Evolutionary conservation across 2,329 filamentous ascomycete genomes (phyloP).

Genomic region (Saccharata proteae): DNA sequence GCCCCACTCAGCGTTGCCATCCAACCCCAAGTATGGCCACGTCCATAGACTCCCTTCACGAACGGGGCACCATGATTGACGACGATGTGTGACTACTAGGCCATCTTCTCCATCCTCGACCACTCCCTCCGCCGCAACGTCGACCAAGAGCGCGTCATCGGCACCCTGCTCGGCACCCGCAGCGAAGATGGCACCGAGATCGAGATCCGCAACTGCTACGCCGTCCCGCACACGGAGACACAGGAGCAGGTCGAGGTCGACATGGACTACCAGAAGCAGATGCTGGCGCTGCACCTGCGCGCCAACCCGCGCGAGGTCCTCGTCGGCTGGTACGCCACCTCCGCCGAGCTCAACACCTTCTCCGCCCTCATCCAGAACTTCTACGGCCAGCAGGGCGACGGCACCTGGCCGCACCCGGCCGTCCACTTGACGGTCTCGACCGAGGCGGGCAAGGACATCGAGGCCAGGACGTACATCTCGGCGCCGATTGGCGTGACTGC

Average conservation of each 20-base stretch:
- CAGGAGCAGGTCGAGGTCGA: constrained; percentile 98
- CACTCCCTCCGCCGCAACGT: constrained; percentile 86
- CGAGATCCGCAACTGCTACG: constrained; percentile 92
- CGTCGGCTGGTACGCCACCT: constrained; percentile 97
- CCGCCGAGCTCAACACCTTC: constrained; percentile 94
- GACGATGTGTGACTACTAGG: constrained; percentile 33
- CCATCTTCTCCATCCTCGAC: constrained; percentile 60
- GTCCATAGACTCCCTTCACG: constrained; percentile 7
- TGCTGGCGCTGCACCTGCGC: constrained; percentile 89
- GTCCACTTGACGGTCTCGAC: constrained; percentile 93
- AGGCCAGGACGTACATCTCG: constrained; percentile 88
- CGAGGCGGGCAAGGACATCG: constrained; percentile 75
- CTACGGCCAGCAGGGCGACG: constrained; percentile 92
- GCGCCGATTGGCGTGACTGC: constrained; percentile 89
- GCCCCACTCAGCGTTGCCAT: constrained; percentile 88
- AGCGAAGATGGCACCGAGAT: constrained; percentile 96
- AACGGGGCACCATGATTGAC: background rate
- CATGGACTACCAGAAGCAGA: constrained; percentile 99
- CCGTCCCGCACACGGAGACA: constrained; percentile 95
- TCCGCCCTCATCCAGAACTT: constrained; percentile 99
- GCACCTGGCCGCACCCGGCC: constrained; percentile 94
- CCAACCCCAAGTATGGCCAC: constrained; percentile 88
- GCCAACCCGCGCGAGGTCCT: constrained; percentile 88
- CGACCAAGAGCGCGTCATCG: constrained; percentile 91
- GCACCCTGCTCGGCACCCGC: constrained; percentile 82